Evolutionary conservation across 2,329 filamentous ascomycete genomes (phyloP), one percentile per base, ranked within the genome.

Genomic region (Colletotrichum sp.): DNA sequence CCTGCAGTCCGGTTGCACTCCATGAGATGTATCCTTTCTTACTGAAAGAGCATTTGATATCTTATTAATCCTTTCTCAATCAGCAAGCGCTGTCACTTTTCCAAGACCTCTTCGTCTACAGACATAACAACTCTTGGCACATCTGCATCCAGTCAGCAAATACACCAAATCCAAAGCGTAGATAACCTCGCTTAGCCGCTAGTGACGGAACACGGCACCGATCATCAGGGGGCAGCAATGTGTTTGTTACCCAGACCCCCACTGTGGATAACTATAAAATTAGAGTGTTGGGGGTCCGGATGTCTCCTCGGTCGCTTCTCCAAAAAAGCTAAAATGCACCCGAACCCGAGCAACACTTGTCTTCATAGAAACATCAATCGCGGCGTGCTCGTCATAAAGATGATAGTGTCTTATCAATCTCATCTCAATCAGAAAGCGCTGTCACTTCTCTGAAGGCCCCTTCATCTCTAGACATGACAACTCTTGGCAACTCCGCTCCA

Each of bases 191-290:
- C 59, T 39, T 36, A 16, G 49, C 64, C n/a, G 49, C 26, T 49
- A 24, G 15, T 21, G 21, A 44, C 62, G 21, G 34, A 62, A 62
- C 59, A n/a, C 15, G 24, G 30, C 10, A n/a, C 59, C 59, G 65
- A 68, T 34, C 26, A 59, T 44, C 66, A 60, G 66, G 66, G 66
- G 66, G 28, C 30, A 1, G 64, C 49, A 49, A 52, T 13, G 39
- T 49, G 49, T 13, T 30, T 30, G 44, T 26, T 6, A 49, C 59
- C 59, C 3, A 7, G n/a, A 21, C 44, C 44, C 44, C 44, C 60
- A 63, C 55, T 75, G 69, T 34, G 69, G 72, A 24, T 69, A 75
- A 57, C 55, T 39, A 55, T 49, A 62, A 68, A 55, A 39, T 62
- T 72, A 44, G 69, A 57, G 16, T 63, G 36, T 13, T 34, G n/a